Evolutionary conservation across 805 yeast genomes (phyloP).

Genomic region (Pichia pseudocactophila): DNA sequence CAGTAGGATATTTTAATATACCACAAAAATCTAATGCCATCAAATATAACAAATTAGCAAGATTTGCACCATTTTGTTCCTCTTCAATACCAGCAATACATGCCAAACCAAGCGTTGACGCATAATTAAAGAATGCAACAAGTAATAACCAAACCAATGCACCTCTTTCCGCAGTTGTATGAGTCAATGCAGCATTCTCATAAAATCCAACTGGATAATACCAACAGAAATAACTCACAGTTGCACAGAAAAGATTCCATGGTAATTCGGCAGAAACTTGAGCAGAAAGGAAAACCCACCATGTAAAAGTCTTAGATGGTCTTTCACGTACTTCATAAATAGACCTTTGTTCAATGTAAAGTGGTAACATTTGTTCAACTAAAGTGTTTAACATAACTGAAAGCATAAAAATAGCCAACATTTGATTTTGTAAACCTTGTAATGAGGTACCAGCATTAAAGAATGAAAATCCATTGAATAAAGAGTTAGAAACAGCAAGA

Average conservation of each 20-base stretch:
- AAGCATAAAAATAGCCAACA: constrained; percentile 69
- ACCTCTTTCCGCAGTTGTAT: constrained; percentile 43
- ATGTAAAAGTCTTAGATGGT: constrained; percentile 61
- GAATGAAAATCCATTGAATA: constrained; percentile 64
- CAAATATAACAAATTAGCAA: constrained; percentile 48
- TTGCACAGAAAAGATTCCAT: constrained; percentile 52
- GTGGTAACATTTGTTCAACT: constrained; percentile 55
- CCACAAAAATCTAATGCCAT: constrained; percentile 70
- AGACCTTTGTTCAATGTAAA: constrained; percentile 52
- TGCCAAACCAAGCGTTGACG: constrained; percentile 50
- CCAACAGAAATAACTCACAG: constrained; percentile 52
- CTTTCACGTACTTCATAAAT: constrained; percentile 67
- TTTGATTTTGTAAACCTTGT: constrained; percentile 74
- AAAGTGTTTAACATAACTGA: constrained; percentile 46
- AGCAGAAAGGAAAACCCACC: constrained; percentile 54
- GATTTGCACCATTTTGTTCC: constrained; percentile 56
- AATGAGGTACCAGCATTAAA: constrained; percentile 53
- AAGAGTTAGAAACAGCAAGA: constrained; percentile 43
- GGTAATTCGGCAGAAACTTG: constrained; percentile 62
- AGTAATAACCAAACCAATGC: constrained; percentile 36
- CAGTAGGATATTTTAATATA: constrained; percentile 50
- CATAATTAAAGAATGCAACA: constrained; percentile 42
- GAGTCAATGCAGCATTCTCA: constrained; percentile 45
- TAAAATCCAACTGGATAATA: constrained; percentile 70
- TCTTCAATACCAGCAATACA: constrained; percentile 50